phyloP scores from a whole-genome alignment of 2,329 filamentous ascomycete genomes.

The Diaporthe humulicola region DNA sequence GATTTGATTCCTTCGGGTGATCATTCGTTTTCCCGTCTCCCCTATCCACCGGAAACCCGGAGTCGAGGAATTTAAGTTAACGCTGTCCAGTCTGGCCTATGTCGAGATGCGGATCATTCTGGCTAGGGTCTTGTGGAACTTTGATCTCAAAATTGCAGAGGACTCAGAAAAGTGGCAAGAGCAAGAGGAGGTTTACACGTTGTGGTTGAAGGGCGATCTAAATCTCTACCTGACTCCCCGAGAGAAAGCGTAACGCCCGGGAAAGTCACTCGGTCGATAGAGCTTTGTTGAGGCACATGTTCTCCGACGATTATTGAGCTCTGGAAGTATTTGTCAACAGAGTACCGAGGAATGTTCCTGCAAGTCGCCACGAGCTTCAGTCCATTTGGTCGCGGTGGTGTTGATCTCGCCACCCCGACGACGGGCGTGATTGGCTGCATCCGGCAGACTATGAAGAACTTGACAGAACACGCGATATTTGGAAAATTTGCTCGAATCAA shows the following conservation, averaged over 20 bases:
- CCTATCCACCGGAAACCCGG: not conserved
- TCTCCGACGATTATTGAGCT: too few species aligned
- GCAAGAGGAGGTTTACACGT: conserved; percentile 47
- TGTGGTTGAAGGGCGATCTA: conserved; percentile 48
- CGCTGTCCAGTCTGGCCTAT: conserved; percentile 52
- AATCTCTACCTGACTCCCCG: conserved; percentile 17
- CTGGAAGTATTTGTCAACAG: too few species aligned
- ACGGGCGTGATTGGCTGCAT: too few species aligned
- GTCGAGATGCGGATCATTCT: conserved; percentile 63
- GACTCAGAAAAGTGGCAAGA: conserved; percentile 52
- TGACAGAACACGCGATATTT: not conserved
- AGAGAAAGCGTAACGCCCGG: not conserved
- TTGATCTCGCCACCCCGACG: too few species aligned
- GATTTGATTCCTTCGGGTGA: not conserved
- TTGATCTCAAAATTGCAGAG: conserved; percentile 56
- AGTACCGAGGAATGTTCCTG: too few species aligned
- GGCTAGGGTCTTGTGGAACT: conserved; percentile 58
- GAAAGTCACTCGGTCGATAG: not conserved
- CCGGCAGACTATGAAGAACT: not conserved
- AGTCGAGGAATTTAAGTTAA: not conserved
- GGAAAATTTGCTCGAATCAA: not conserved
- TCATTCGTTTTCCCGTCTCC: not conserved
- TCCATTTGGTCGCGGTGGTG: too few species aligned
- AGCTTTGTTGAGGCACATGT: too few species aligned
- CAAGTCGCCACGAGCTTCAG: too few species aligned